Base-by-base conservation (phyloP, 371 early-diverging fungal genomes). In the Circinella minor region DNA sequence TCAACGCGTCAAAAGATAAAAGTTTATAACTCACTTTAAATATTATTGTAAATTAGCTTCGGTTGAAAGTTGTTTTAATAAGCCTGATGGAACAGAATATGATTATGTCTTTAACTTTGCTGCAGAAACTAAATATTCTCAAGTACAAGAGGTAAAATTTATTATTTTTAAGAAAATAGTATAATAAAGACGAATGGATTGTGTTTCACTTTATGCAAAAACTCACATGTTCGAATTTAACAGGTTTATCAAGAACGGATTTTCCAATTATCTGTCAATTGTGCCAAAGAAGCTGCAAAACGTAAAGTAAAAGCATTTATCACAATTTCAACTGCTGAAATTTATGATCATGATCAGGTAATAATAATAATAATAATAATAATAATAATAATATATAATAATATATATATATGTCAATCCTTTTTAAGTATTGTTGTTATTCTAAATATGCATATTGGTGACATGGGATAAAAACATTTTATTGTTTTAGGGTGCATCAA, bases 81-180 rank as follows among this genome's bases (percentile, higher is more conserved):
- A 85, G 55, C 86, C 85, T 10, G 92, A 93, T 66, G 90, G 88
- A 17, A 67, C 74, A n/a, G 83, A 80, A 70, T 94, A 86, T 77
- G 96, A 97, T 77, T 92, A 88, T 70, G 96, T 96, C 2, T 90
- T 96, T 81, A 95, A 97, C 79, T 86, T 94, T 73, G 96, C 96
- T 9, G 91, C 91, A 17, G 98, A 97, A 79, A 94, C 93, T 46
- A 96, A 95, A 75, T 96, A 94, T 77, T 93, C 94, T 0, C 96
- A 94, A 77, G 82, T 90, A 0, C 87, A 92, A 34, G 92, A 90
- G 74, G 95, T 92, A 77, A 71, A 64, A 27, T 27, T 27, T 27
- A 27, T 27, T 27, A 47, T 47, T 47, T 47, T 9, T 47, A 15
- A 15, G 15, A 11, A 47, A 1, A 47, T 9, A 47, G 47, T 9